Base-by-base conservation (phyloP, 495 filamentous ascomycete genomes). In the Astrocystis sublimbata region DNA sequence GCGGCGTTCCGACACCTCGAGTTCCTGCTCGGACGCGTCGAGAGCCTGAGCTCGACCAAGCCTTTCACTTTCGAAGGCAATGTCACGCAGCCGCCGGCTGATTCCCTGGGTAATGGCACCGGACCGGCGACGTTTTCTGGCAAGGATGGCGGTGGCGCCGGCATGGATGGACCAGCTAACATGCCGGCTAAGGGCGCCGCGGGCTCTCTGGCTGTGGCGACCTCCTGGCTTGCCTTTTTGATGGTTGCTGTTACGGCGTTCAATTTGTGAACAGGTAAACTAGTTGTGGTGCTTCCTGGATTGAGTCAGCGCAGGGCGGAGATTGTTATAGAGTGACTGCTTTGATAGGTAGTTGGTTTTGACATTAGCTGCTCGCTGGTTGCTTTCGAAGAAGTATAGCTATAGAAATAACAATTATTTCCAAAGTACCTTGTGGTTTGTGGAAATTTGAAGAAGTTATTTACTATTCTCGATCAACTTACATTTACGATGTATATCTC, bases 1-100 rank as follows among this genome's bases (percentile, higher is more conserved):
- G 69, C 73, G 19, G 66, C 70, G 12, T 76, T 72, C 66, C 71
- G 75, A 9, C 72, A 70, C 31, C 62, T 77, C 41, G 75, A 77
- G 68, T 71, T 75, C 64, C 61, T 77, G 46, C 66, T 77, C 40
- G 73, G 73, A 5, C 61, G 65, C 23, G 67, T 77, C 6, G 66
- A 74, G 35, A 72, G 67, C 58, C 56, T 76, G 45, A 68, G 68
- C 53, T 71, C 67, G 3, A 65, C 67, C 24, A 49, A 52, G 62
- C 61, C 71, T 7, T 76, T 76, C 51, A 67, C 73, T 23, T 70
- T 55, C 24, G 71, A 72, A 54, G 52, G 65, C 28, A 56, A 62
- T 26, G 55, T 64, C 41, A 61, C 64, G 19, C 64, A 65, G 57
- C 71, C 68, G 33, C 53, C 63, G 13, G 61, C 53, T 3, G 56